Base-by-base conservation (phyloP, 306 rosid genomes). In the Lathyrus tuberosus region DNA sequence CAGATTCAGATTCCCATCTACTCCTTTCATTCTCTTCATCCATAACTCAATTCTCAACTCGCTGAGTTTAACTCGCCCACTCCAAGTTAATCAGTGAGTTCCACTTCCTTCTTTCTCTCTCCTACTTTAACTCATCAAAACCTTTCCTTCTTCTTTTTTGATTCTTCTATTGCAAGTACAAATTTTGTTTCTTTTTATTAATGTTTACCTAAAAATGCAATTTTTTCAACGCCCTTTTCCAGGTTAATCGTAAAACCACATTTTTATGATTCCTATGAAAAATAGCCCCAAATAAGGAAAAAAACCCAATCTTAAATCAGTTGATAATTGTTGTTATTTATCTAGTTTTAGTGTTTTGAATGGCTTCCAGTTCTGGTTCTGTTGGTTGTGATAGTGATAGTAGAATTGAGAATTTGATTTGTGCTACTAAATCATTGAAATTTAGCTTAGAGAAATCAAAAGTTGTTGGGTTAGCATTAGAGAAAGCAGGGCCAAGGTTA, bases 391-490 rank as follows among this genome's bases (percentile, higher is more conserved):
- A 38, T 4, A 37, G 63, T 37, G 79, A 73, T 58, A 59, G 64
- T 65, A 56, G 81, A 57, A 56, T 89, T 61, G 87, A 84, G 78
- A 83, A 70, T 46, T 83, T 91, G 87, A 73, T 79, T 63, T 82
- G 84, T 67, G 97, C 93, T 58, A 82, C 78, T 60, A 86, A 81
- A 72, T 87, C 97, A 4, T 73, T 95, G 89, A 95, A 86, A 82
- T 76, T 81, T 24, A 84, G 91, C 76, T 82, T 95, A 70, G 97
- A 89, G 76, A 95, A 95, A 79, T 89, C 97, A 14, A 88, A 84
- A 75, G 66, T 76, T 41, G 30, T 95, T 59, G 95, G 91, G 48
- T 89, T 76, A 70, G 88, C 89, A 40, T 79, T 95, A 53, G 84
- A 74, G 71, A 91, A 79, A 79, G 88, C 99, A 14, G 97, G 99